phyloP scores from a whole-genome alignment of 2,329 filamentous ascomycete genomes.

The Fonsecaea pedrosoi region DNA sequence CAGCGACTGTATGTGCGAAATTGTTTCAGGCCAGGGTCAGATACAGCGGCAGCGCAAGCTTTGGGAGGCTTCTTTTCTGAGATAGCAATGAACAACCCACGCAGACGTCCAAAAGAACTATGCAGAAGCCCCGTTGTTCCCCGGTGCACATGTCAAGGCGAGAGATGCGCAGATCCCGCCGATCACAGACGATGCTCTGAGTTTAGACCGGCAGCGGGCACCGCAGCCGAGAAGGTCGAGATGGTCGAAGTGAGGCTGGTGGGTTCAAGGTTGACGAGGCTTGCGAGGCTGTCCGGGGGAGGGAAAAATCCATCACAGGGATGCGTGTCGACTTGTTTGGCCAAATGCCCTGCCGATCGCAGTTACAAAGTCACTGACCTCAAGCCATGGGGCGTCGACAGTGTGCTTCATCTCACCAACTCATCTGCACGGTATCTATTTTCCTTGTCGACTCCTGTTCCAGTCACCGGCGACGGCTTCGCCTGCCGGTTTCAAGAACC shows the following conservation, averaged over 20 bases:
- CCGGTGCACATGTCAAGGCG: constrained; percentile 12
- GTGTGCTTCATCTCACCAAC: neutral
- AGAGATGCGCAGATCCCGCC: constrained; percentile 21
- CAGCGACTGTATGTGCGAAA: constrained; percentile 1
- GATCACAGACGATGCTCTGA: constrained; percentile 10
- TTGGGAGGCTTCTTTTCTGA: constrained; percentile 19
- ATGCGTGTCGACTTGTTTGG: neutral
- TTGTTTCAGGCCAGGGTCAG: constrained; percentile 5
- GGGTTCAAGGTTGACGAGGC: too few relatives aligned
- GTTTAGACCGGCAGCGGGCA: neutral
- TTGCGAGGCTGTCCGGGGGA: constrained; percentile 8
- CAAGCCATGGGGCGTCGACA: neutral
- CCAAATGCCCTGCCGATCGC: constrained; percentile 15
- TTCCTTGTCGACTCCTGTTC: constrained; percentile 1
- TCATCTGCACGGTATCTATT: neutral
- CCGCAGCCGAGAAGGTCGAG: constrained; percentile 1
- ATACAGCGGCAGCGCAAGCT: constrained; percentile 23
- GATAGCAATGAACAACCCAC: constrained; percentile 22
- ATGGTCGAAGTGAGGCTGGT: constrained; percentile 14
- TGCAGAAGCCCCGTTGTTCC: constrained; percentile 17
- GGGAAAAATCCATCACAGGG: neutral
- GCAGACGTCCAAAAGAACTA: constrained; percentile 19
- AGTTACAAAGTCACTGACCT: neutral
- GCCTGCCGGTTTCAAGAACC: constrained; percentile 16
- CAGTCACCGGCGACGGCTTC: constrained; percentile 9